Conservation (phyloP, 1,284 basidiomycete genomes). For the Ceratorhiza oryzae-sativae region DNA sequence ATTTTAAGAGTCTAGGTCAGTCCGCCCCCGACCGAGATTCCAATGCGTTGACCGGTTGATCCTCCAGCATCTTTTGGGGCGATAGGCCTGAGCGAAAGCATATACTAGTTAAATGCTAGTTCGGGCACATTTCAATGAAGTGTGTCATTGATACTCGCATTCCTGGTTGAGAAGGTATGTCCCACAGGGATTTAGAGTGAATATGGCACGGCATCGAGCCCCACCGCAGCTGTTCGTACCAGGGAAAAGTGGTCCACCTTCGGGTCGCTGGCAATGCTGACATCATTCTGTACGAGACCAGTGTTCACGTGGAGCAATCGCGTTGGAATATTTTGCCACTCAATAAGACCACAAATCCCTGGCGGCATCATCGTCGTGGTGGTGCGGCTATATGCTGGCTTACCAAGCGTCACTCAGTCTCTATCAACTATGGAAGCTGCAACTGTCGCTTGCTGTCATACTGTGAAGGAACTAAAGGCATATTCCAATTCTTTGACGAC, state of each 20-base stretch:
- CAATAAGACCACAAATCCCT: too few species aligned
- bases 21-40: slow-evolving; percentile 64
- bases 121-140: not conserved
- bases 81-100: slow-evolving; percentile 73
- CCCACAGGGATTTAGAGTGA: slow-evolving; percentile 67
- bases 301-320: slow-evolving; percentile 45
- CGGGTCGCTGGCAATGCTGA: slow-evolving; percentile 66
- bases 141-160: slow-evolving; percentile 54
- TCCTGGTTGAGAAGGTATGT: slow-evolving; percentile 73
- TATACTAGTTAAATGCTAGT: slow-evolving; percentile 58
- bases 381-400: too few species aligned
- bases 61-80: slow-evolving; percentile 71
- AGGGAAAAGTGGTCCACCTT: slow-evolving; percentile 67
- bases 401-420: too few species aligned
- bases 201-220: slow-evolving; percentile 69
- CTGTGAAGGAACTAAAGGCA: too few species aligned
- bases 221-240: slow-evolving; percentile 65
- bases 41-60: slow-evolving; percentile 71
- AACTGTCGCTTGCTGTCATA: too few species aligned
- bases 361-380: too few species aligned
- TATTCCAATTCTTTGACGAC: too few species aligned
- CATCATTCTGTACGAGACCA: slow-evolving; percentile 66
- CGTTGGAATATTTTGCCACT: too few species aligned
- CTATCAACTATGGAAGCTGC: too few species aligned
- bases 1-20: slow-evolving; percentile 67